Evolutionary conservation across 768 basidiomycete genomes (phyloP).

Genomic region (Termitomyces sp.): DNA sequence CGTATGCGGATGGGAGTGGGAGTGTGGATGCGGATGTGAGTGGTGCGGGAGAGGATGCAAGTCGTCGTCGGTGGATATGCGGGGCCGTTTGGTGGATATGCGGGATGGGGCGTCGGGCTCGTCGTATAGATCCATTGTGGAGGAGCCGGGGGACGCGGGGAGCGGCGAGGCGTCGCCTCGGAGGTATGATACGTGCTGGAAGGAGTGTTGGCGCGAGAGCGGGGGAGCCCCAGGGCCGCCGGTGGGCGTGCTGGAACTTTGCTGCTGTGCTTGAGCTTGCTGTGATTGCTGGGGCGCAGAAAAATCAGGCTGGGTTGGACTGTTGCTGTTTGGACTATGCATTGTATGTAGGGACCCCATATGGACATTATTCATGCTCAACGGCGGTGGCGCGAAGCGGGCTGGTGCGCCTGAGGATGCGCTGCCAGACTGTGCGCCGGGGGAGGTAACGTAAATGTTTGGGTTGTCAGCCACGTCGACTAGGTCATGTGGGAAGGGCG

Average conservation of each 20-base stretch:
- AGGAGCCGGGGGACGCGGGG: constrained; percentile 37
- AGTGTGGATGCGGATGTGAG: neutral
- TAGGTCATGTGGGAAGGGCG: constrained; percentile 49
- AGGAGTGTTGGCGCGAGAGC: constrained; percentile 59
- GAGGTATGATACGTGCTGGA: constrained; percentile 46
- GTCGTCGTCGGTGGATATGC: constrained; percentile 39
- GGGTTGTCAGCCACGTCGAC: constrained; percentile 54
- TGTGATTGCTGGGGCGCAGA: neutral
- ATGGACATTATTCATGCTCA: constrained; percentile 31
- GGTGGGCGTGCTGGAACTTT: neutral
- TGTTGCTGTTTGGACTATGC: constrained; percentile 39
- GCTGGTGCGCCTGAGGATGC: constrained; percentile 9
- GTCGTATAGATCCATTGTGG: constrained; percentile 42
- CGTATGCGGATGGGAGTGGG: neutral
- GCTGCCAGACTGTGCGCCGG: constrained; percentile 19
- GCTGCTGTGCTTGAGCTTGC: constrained; percentile 28
- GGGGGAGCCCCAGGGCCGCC: constrained; percentile 22
- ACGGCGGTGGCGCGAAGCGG: constrained; percentile 40
- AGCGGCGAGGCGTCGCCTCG: constrained; percentile 34
- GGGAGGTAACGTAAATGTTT: constrained; percentile 73
- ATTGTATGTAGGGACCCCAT: constrained; percentile 39
- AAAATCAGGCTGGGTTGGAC: constrained; percentile 36
- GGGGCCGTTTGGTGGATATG: constrained; percentile 47
- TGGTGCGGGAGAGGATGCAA: neutral
- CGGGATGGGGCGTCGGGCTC: constrained; percentile 28